Evolutionary conservation across 768 basidiomycete genomes (phyloP).

Genomic region (Termitomyces eurrhizus): DNA sequence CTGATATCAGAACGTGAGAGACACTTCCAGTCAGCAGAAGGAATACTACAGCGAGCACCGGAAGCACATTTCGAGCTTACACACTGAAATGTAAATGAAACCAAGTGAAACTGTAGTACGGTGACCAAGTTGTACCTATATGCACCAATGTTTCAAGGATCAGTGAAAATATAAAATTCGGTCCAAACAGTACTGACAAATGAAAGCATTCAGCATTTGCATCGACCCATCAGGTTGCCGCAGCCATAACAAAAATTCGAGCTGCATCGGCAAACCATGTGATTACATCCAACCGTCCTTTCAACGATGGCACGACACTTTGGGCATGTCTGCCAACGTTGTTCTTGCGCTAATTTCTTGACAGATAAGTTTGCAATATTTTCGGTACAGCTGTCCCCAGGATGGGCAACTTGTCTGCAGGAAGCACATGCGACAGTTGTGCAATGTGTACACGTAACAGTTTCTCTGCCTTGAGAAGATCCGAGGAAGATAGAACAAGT

Average conservation of each 20-base stretch:
- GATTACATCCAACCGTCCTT: slow-evolving; percentile 53
- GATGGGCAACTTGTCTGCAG: slow-evolving; percentile 49
- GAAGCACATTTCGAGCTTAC: background rate
- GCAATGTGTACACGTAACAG: slow-evolving; percentile 35
- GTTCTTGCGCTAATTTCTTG: slow-evolving; percentile 36
- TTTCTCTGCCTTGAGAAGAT: slow-evolving; percentile 21
- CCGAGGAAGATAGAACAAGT: slow-evolving; percentile 55
- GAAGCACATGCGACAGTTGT: slow-evolving; percentile 34
- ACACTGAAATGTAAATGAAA: background rate
- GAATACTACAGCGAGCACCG: background rate
- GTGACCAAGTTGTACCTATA: background rate
- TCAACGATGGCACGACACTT: slow-evolving; percentile 54
- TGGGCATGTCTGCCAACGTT: slow-evolving; percentile 63
- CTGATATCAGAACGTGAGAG: background rate
- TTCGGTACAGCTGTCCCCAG: slow-evolving; percentile 34
- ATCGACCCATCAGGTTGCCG: slow-evolving; percentile 32
- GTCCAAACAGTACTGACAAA: background rate
- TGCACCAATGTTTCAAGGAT: background rate
- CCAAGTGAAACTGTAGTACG: background rate
- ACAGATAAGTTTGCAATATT: slow-evolving; percentile 38
- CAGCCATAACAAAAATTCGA: slow-evolving; percentile 66
- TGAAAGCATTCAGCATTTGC: slow-evolving; percentile 39
- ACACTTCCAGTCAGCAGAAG: background rate
- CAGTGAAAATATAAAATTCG: background rate
- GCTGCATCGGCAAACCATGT: slow-evolving; percentile 60